Evolutionary conservation across 176 grass and related monocot genomes (phyloP).

Genomic region (Zizania latifolia): DNA sequence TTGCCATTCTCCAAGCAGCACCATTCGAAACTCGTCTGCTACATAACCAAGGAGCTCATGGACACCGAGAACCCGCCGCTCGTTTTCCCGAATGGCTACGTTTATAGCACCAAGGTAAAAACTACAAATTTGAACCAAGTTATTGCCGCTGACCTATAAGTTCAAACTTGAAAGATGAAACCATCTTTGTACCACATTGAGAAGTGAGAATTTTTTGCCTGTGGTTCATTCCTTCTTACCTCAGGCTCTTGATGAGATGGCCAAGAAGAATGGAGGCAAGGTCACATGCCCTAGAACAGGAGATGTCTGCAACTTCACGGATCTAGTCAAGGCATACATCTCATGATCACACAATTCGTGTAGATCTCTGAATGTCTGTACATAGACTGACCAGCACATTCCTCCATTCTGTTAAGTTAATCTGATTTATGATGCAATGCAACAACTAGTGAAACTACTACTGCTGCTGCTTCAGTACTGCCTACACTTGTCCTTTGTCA

Average conservation of each 20-base stretch:
- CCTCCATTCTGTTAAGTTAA: slow-evolving; percentile 14
- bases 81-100: slow-evolving; percentile 87
- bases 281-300: slow-evolving; percentile 88
- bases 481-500: not conserved
- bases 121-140: not conserved
- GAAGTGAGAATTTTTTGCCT: not conserved
- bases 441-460: not conserved
- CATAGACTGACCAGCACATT: slow-evolving; percentile 26
- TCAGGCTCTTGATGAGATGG: slow-evolving; percentile 93
- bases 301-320: slow-evolving; percentile 49
- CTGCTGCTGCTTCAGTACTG: not conserved
- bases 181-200: not conserved
- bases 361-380: slow-evolving; percentile 30
- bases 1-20: slow-evolving; percentile 87
- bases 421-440: slow-evolving; percentile 26
- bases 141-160: not conserved
- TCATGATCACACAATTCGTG: slow-evolving; percentile 29
- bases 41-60: slow-evolving; percentile 97
- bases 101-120: slow-evolving; percentile 84
- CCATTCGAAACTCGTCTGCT: slow-evolving; percentile 93
- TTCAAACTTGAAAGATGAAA: not conserved
- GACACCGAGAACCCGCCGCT: slow-evolving; percentile 91
- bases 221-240: not conserved
- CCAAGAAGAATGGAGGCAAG: slow-evolving; percentile 68
- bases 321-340: slow-evolving; percentile 80